A percentile compares a stretch with the other conserved stretches of the same genome.
These are phyloP conservation scores for Magnolia sinica DNA, from an alignment of 164 flowering plant species.

Conservation along the genomic window DNA sequence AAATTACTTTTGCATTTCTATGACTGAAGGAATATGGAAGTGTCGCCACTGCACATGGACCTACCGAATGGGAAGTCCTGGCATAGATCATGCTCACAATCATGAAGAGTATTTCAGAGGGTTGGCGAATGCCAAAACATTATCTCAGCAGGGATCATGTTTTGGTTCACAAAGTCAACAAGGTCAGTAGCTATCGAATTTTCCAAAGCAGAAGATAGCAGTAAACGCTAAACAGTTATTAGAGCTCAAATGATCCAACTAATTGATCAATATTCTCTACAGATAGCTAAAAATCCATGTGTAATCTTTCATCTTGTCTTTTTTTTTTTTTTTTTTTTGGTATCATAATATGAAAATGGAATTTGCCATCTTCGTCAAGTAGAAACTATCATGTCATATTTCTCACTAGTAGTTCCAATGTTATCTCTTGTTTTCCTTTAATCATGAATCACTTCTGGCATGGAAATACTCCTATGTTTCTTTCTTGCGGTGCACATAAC, in stretches of 20 bases:
- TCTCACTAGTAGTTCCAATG: background rate
- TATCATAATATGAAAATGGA: background rate
- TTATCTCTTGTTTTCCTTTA: background rate
- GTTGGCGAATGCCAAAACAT: constrained; percentile 15
- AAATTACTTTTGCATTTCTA: constrained; percentile 17
- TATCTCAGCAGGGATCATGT: constrained; percentile 18
- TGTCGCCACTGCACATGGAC: constrained; percentile 45
- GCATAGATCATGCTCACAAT: constrained; percentile 18
- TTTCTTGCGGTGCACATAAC: background rate
- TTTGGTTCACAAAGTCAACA: constrained; percentile 18
- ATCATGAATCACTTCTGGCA: background rate
- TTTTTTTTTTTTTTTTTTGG: too few relatives aligned
- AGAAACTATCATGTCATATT: background rate
- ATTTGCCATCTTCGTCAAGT: background rate
- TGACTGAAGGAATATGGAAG: constrained; percentile 46
- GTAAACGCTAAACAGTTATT: background rate
- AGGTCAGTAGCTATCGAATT: constrained; percentile 20
- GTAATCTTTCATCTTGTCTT: background rate
- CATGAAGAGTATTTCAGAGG: constrained; percentile 11
- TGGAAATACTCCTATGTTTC: background rate
- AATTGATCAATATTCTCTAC: background rate
- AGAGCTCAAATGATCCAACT: background rate
- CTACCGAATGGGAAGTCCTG: constrained; percentile 24
- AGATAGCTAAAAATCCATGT: background rate
- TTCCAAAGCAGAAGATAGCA: background rate